These are phyloP conservation scores for Reticulascus tulasneorum DNA, from an alignment of 2,329 filamentous ascomycete genomes.

Conservation along the genomic window DNA sequence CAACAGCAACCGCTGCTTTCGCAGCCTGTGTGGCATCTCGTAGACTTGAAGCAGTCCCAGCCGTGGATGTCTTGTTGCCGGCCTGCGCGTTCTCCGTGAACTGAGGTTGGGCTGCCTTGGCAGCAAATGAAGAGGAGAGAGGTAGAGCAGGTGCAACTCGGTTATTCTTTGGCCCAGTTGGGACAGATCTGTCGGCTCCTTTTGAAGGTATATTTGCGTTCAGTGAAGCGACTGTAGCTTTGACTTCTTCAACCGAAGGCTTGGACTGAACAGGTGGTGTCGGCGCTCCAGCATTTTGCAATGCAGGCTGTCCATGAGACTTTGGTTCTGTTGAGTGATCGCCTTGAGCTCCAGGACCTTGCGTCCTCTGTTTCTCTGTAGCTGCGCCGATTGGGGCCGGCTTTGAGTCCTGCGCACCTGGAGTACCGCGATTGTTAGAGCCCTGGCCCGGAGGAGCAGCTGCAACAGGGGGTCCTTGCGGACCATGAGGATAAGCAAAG, in stretches of 20 bases:
- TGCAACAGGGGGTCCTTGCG: slow-evolving; percentile 47
- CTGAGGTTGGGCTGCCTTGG: slow-evolving; percentile 8
- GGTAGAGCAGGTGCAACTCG: slow-evolving; percentile 65
- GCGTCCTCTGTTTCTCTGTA: slow-evolving; percentile 43
- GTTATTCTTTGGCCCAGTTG: slow-evolving; percentile 44
- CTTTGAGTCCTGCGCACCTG: slow-evolving; percentile 34
- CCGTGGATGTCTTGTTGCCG: slow-evolving; percentile 19
- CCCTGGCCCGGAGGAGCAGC: slow-evolving; percentile 21
- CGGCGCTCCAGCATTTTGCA: slow-evolving; percentile 43
- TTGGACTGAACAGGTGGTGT: slow-evolving; percentile 67
- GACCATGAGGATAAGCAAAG: slow-evolving; percentile 59
- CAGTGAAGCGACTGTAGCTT: slow-evolving; percentile 52
- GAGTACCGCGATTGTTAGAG: slow-evolving; percentile 15
- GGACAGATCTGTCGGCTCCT: slow-evolving; percentile 34
- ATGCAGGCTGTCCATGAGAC: slow-evolving; percentile 7
- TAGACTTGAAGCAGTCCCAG: slow-evolving; percentile 35
- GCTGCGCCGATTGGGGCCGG: slow-evolving; percentile 49
- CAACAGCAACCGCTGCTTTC: slow-evolving; percentile 72
- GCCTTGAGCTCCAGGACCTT: slow-evolving; percentile 35
- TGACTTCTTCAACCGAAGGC: slow-evolving; percentile 50
- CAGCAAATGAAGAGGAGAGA: slow-evolving; percentile 42
- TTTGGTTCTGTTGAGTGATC: slow-evolving; percentile 9
- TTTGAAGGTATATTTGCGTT: slow-evolving; percentile 29
- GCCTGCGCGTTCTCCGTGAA: slow-evolving; percentile 20
- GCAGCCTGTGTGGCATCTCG: slow-evolving; percentile 71